Percentiles rank a stretch among this genome's conserved stretches.
Evolutionary conservation across 73 alveolate species (phyloP).

Genomic region (Tetrahymena elliotti): DNA sequence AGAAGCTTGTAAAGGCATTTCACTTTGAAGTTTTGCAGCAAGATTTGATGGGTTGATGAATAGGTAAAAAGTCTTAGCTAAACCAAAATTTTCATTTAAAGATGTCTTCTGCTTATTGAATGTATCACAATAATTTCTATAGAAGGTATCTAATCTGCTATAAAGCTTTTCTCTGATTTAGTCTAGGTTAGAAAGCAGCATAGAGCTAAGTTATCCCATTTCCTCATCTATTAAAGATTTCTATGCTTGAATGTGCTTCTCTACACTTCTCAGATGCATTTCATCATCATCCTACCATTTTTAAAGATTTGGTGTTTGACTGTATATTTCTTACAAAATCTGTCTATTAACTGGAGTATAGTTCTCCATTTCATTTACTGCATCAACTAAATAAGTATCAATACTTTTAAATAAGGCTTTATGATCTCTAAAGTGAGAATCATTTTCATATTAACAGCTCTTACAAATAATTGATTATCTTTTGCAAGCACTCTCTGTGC

Average conservation of each 20-base stretch:
- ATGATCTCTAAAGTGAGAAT: slow-evolving; percentile 19
- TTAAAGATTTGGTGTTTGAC: not conserved
- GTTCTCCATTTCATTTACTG: not conserved
- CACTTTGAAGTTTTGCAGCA: not conserved
- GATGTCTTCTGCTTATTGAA: not conserved
- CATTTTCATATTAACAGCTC: slow-evolving; percentile 13
- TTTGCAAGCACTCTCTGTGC: slow-evolving; percentile 8
- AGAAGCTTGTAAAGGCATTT: not conserved
- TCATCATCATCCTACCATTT: slow-evolving; percentile 46
- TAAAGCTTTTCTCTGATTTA: not conserved
- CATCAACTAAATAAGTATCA: not conserved
- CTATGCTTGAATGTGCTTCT: slow-evolving; percentile 32
- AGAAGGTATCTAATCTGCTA: not conserved
- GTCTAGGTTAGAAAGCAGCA: not conserved
- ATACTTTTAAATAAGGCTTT: slow-evolving; percentile 6
- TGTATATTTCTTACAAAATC: slow-evolving; percentile 3
- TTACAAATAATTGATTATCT: slow-evolving; percentile 16
- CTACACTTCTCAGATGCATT: slow-evolving; percentile 39
- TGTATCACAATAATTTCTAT: not conserved
- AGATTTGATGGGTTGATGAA: not conserved
- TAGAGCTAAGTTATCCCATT: not conserved
- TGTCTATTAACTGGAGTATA: slow-evolving; percentile 4
- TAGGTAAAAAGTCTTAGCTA: not conserved
- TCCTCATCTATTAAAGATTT: slow-evolving; percentile 32
- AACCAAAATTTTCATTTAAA: not conserved